Base-by-base conservation (phyloP, 352 stramenopile species). In the Phytopythium aichiense region DNA sequence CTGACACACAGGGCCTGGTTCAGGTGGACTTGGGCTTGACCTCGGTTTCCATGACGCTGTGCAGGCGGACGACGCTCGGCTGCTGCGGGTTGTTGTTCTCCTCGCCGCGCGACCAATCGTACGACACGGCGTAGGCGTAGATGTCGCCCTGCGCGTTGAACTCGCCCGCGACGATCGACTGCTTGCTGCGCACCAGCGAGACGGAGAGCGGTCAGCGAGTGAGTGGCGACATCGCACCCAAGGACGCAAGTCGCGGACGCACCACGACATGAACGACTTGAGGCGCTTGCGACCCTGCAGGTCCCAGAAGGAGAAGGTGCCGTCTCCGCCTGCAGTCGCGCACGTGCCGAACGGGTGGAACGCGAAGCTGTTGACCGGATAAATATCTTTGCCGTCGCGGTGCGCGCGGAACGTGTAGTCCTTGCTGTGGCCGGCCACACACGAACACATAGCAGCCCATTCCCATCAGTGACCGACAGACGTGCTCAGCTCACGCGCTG, bases 241-340 rank as follows among this genome's bases (percentile, higher is more conserved):
- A 11, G n/a, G 45, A 52, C 6, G 48, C 31, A 28, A 2, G 5
- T 18, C 4, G 23, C 22, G 6, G 33, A 33, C 74, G 31, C 76
- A 91, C 80, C 74, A 81, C 75, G 91, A 95, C 56, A 72, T 69
- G 55, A 94, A 95, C 9, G 73, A 77, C 79, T 98, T 99, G 55
- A 99, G 86, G 61, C 97, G 89, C 73, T 99, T 95, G 48, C 97
- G 97, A 25, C 95, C 97, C 66, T 99, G 95, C 77, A 99, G 98
- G 81, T 99, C 96, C 97, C 97, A 99, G 79, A 99, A 99, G 69
- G 94, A 98, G 63, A 97, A 98, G 35, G 97, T 93, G 48, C 96
- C 96, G 69, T 99, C 96, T 23, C 85, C 81, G 13, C 97, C 97
- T 8, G 96, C 90, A 13, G 97, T 99, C 5, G 95, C 88, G 74